Evolutionary conservation across 768 basidiomycete species (phyloP).

Genomic region (Boletus rubropictus): DNA sequence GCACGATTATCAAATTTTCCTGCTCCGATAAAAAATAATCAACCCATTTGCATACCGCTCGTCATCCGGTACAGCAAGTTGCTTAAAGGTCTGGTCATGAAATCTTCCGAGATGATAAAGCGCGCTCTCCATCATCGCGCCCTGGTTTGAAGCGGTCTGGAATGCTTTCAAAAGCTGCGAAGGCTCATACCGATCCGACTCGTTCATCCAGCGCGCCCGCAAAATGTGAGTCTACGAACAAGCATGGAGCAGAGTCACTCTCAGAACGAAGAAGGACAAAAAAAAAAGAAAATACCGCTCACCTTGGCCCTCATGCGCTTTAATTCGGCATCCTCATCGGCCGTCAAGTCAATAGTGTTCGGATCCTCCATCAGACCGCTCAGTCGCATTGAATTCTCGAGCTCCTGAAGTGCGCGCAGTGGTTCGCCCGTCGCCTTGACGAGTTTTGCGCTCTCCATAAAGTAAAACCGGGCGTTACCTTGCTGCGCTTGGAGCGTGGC

Average conservation of each 20-base stretch:
- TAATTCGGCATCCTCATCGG: conserved; percentile 42
- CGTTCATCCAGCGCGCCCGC: conserved; percentile 88
- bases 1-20: not conserved
- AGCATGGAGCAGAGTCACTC: not conserved
- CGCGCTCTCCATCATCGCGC: conserved; percentile 71
- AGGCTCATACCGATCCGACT: conserved; percentile 75
- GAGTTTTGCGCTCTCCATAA: conserved; percentile 88
- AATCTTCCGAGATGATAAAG: conserved; percentile 85
- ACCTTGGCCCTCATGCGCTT: conserved; percentile 70
- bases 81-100: conserved; percentile 73
- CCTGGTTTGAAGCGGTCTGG: conserved; percentile 43
- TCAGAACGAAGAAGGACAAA: not conserved
- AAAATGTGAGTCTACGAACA: conserved; percentile 62
- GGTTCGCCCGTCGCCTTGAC: conserved; percentile 74
- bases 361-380: conserved; percentile 42
- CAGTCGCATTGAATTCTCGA: conserved; percentile 66
- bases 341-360: conserved; percentile 52
- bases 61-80: conserved; percentile 45
- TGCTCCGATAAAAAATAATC: not conserved
- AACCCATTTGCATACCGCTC: conserved; percentile 38
- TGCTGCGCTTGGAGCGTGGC: conserved; percentile 88
- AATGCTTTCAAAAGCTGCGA: conserved; percentile 58
- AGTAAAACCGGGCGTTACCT: conserved; percentile 63
- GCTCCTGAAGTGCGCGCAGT: conserved; percentile 78
- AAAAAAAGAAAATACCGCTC: conserved; percentile 3